These are phyloP conservation scores for Lactifluus piperatus DNA, from an alignment of 768 basidiomycete genomes.

Conservation along the genomic window DNA sequence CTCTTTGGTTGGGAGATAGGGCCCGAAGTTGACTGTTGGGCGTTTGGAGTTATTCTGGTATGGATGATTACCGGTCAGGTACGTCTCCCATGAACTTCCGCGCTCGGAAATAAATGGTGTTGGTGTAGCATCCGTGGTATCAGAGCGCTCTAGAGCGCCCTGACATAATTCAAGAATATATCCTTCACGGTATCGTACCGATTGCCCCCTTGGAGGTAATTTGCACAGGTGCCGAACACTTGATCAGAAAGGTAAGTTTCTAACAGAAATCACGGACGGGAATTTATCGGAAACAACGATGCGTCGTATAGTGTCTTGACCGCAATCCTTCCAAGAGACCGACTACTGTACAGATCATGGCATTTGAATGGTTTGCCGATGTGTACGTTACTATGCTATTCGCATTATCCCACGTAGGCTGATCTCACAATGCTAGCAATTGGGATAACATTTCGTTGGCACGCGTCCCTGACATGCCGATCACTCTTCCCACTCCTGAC, in stretches of 20 bases:
- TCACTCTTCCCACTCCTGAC: conserved; percentile 14
- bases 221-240: not conserved
- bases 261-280: not conserved
- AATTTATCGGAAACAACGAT: not conserved
- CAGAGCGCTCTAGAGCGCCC: not conserved
- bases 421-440: conserved; percentile 1
- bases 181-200: not conserved
- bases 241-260: conserved; percentile 13
- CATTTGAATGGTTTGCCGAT: conserved; percentile 12
- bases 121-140: conserved; percentile 6
- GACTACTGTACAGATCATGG: conserved; percentile 1
- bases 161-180: conserved; percentile 1
- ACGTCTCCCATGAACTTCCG: not conserved
- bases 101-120: not conserved
- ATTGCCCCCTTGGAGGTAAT: not conserved
- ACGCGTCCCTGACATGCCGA: conserved; percentile 11
- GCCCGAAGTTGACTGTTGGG: conserved; percentile 19
- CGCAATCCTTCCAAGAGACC: conserved; percentile 16
- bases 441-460: conserved; percentile 7
- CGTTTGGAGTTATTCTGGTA: conserved; percentile 12
- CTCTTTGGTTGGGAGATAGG: conserved; percentile 18
- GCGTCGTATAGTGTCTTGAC: conserved; percentile 18
- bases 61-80: conserved; percentile 21
- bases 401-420: not conserved
- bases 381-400: conserved; percentile 2